Percentiles rank a stretch among this genome's conserved stretches.
Evolutionary conservation across 176 grass and related monocot species (phyloP).

Genomic region (Alloteropsis semialata): DNA sequence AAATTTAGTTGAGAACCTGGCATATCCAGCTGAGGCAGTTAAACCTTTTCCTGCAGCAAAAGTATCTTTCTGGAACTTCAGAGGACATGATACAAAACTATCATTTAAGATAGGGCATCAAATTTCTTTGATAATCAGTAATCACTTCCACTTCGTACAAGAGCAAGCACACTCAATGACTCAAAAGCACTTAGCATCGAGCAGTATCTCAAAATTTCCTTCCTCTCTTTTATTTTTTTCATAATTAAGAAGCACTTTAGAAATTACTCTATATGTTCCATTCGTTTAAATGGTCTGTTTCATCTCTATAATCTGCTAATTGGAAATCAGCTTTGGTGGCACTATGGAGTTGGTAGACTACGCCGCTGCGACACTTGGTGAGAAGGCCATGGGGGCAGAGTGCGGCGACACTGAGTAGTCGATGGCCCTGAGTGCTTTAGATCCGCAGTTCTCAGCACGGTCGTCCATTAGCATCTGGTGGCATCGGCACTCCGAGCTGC

Average conservation of each 20-base stretch:
- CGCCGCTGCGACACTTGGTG: conserved; percentile 35
- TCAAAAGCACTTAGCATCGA: neutral
- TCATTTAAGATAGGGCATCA: neutral
- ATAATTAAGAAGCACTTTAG: neutral
- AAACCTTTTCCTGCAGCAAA: neutral
- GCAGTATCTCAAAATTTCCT: conserved; percentile 32
- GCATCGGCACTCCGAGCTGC: conserved; percentile 58
- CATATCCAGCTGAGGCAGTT: neutral
- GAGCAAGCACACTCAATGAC: neutral
- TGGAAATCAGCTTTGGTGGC: neutral
- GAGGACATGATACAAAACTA: neutral
- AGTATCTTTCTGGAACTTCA: neutral
- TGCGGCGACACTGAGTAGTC: conserved; percentile 28
- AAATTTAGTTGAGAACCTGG: neutral
- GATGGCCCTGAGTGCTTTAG: conserved; percentile 17
- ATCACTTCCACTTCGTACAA: neutral
- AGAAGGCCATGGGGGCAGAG: conserved; percentile 35
- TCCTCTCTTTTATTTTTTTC: conserved; percentile 28
- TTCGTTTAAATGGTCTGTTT: conserved; percentile 20
- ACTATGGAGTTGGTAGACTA: neutral
- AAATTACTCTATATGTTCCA: conserved; percentile 15
- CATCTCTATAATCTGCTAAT: conserved; percentile 9
- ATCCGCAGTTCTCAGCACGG: conserved; percentile 37
- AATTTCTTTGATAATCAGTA: neutral
- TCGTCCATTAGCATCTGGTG: conserved; percentile 56